phyloP scores from a whole-genome alignment of 306 rosid genomes.

The Fagus sylvatica region DNA sequence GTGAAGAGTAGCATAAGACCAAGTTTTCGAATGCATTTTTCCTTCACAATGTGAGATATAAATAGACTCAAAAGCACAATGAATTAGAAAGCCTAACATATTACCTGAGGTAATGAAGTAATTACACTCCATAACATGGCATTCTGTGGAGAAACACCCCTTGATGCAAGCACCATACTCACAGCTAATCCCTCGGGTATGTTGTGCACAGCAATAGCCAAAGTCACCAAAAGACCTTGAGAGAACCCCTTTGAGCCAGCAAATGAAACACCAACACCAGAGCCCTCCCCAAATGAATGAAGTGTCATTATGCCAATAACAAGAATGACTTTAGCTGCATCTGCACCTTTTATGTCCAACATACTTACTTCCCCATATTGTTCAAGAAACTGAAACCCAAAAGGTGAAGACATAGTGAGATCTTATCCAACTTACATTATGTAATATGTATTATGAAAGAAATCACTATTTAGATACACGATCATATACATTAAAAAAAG shows the following conservation, averaged over 20 bases:
- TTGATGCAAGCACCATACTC: conserved; percentile 95
- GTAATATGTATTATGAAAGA: background rate
- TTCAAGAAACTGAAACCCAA: conserved; percentile 84
- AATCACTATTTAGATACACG: conserved; percentile 8
- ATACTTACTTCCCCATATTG: conserved; percentile 98
- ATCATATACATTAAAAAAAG: background rate
- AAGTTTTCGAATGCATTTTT: background rate
- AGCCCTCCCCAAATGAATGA: conserved; percentile 99
- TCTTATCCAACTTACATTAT: conserved; percentile 16
- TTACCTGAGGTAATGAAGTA: conserved; percentile 98
- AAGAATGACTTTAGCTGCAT: conserved; percentile 91
- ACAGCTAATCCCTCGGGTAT: conserved; percentile 99
- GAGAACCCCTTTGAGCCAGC: conserved; percentile 96
- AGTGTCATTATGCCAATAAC: conserved; percentile 98
- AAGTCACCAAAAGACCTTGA: conserved; percentile 95
- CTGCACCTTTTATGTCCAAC: conserved; percentile 99
- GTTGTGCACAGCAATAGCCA: conserved; percentile 98
- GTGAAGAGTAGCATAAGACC: background rate
- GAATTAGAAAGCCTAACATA: background rate
- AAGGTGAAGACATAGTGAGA: conserved; percentile 25
- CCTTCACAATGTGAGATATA: conserved; percentile 14
- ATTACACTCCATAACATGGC: conserved; percentile 98
- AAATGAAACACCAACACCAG: conserved; percentile 99
- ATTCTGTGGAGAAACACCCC: conserved; percentile 98
- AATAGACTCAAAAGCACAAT: conserved; percentile 7